Base-by-base conservation (phyloP, 129 eudicot genomes). In the Chrysanthemum seticuspe region DNA sequence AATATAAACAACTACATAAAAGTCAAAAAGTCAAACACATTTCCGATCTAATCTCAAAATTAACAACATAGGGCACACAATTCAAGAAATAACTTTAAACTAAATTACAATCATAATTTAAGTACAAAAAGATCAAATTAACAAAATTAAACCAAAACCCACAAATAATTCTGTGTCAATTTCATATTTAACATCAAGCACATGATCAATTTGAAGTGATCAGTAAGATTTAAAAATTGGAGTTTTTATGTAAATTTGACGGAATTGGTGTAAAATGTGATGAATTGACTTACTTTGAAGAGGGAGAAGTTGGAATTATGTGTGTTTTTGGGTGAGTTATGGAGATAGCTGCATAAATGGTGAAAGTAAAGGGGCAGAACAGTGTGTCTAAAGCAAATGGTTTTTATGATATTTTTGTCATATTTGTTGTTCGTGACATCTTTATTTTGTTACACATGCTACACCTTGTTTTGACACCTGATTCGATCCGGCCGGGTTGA, bases 61-160 rank as follows among this genome's bases (percentile, higher is more conserved):
- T 54, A 63, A 71, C 67, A 59, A 55, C 52, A 76, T 78, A 78
- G 77, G 73, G 77, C 77, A 36, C 82, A 44, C 16, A 71, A 78
- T 53, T 78, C 15, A 63, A 63, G 5, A 2, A 71, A 44, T 29
- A 13, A 13, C 56, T 48, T 29, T 3, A 31, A 3, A 1, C 49
- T 45, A 21, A 21, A 18, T 13, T 13, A 11, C 51, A 2, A 49
- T 45, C 68, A 48, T 36, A 67, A 40, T 40, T 13, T 5, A 47
- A 76, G 62, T 34, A 64, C 34, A 40, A 62, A 23, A 62, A 62
- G 31, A 53, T 14, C 18, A 53, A 44, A 48, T 16, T 19, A 59
- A 21, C 49, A 73, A 60, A 76, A 25, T 59, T 45, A 48, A 13
- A 18, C 13, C 10, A 73, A 67, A 66, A 58, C 15, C 48, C 65